A percentile compares a stretch with the other conserved stretches of the same genome.
Evolutionary conservation across 1,284 basidiomycete genomes (phyloP).

Genomic region (Wolfiporia cocos): DNA sequence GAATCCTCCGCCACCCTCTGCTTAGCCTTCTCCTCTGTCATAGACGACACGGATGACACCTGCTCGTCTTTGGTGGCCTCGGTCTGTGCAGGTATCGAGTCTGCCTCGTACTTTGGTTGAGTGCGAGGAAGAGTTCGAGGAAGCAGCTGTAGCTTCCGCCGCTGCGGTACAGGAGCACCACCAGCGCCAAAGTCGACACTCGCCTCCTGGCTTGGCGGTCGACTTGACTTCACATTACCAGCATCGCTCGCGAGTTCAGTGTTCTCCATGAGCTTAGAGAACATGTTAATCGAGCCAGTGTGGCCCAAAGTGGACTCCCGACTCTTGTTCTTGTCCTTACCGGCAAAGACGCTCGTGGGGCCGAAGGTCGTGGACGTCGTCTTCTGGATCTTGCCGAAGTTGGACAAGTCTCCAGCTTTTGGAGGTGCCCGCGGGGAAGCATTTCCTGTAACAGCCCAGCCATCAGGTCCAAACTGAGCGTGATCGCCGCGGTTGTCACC

Average conservation of each 20-base stretch:
- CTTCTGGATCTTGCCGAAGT: constrained; percentile 83
- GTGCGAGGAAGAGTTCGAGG: constrained; percentile 51
- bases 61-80: constrained; percentile 37
- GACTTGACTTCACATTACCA: constrained; percentile 38
- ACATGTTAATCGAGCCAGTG: constrained; percentile 84
- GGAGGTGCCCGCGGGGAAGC: constrained; percentile 53
- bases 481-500: constrained; percentile 67
- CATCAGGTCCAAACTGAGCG: constrained; percentile 58
- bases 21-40: constrained; percentile 69
- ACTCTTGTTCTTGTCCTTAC: constrained; percentile 35
- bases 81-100: constrained; percentile 40
- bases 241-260: constrained; percentile 50
- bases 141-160: constrained; percentile 68
- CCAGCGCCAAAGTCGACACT: constrained; percentile 39
- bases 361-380: constrained; percentile 59
- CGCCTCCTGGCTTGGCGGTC: constrained; percentile 42
- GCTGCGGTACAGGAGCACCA: constrained; percentile 38
- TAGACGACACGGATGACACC: constrained; percentile 31
- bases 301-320: constrained; percentile 69
- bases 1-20: constrained; percentile 78
- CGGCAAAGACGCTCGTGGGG: constrained; percentile 71
- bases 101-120: constrained; percentile 30
- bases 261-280: constrained; percentile 69
- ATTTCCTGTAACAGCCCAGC: constrained; percentile 75
- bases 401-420: constrained; percentile 82